Evolutionary conservation across 2,329 filamentous ascomycete genomes (phyloP).

Genomic region (Pseudogymnoascus destructans): DNA sequence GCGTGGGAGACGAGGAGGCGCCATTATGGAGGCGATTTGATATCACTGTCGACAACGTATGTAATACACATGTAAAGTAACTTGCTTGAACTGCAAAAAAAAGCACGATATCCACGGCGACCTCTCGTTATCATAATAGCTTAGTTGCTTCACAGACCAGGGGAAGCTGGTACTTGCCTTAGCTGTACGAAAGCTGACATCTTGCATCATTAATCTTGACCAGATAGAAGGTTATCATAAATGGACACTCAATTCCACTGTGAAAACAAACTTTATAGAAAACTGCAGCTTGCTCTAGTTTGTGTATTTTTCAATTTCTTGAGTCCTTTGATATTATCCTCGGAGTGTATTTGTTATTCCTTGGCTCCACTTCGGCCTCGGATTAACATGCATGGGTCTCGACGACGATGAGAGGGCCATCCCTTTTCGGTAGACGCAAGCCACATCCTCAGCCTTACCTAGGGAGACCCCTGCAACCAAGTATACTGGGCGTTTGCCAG

Average conservation of each 20-base stretch:
- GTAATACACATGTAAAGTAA: conserved; percentile 5
- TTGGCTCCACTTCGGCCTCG: conserved; percentile 2
- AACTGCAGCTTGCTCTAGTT: background rate
- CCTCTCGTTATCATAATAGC: conserved; percentile 1
- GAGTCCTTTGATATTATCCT: background rate
- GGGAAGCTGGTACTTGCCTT: background rate
- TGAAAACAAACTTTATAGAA: background rate
- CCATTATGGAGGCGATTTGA: background rate
- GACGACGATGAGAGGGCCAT: background rate
- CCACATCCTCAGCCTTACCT: conserved; percentile 7
- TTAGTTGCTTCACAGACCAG: background rate
- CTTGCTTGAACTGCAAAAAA: background rate
- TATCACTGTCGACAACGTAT: background rate
- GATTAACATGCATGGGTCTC: conserved; percentile 4
- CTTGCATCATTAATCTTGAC: background rate
- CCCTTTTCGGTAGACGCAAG: conserved; percentile 4
- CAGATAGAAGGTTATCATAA: background rate
- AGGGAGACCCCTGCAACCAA: conserved; percentile 2
- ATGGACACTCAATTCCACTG: background rate
- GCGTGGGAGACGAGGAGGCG: background rate
- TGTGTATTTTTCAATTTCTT: background rate
- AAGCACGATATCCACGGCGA: background rate
- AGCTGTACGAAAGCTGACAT: background rate
- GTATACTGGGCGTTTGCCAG: conserved; percentile 5
- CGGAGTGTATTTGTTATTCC: background rate